These are phyloP conservation scores for Trichoderma sp. DNA, from an alignment of 2,329 filamentous ascomycete genomes.

Conservation along the genomic window DNA sequence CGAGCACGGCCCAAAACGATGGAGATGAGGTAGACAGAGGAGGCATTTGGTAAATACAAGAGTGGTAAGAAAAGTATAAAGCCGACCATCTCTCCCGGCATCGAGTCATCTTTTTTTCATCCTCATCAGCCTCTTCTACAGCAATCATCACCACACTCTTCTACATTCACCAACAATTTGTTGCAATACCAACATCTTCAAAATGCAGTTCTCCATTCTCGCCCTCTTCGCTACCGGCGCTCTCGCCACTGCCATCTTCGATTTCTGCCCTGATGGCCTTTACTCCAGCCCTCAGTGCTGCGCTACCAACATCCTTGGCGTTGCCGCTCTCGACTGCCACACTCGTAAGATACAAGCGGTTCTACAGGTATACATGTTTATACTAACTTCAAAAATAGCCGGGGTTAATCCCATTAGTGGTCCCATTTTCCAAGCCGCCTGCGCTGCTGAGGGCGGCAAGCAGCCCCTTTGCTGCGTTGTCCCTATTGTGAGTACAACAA, in stretches of 20 bases:
- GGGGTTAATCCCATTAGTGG: fast-evolving
- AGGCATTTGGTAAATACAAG: not conserved
- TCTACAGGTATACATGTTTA: not conserved
- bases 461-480: not conserved
- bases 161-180: not conserved
- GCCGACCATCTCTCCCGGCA: not conserved
- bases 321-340: not conserved
- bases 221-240: constrained; percentile 3
- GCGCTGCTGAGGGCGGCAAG: not conserved
- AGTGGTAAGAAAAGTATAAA: not conserved
- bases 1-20: not conserved
- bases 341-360: not conserved
- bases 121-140: not conserved
- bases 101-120: not conserved
- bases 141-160: not conserved
- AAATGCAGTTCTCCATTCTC: constrained; percentile 3
- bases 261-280: constrained; percentile 1
- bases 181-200: not conserved
- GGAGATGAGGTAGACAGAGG: not conserved
- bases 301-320: not conserved
- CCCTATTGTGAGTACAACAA: not conserved
- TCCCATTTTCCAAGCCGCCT: not conserved
- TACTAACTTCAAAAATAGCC: not conserved
- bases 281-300: constrained; percentile 8
- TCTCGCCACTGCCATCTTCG: not conserved